Evolutionary conservation across 2,329 filamentous ascomycete genomes (phyloP), one percentile per base, ranked within the genome.

Genomic region (Fusarium sp.): DNA sequence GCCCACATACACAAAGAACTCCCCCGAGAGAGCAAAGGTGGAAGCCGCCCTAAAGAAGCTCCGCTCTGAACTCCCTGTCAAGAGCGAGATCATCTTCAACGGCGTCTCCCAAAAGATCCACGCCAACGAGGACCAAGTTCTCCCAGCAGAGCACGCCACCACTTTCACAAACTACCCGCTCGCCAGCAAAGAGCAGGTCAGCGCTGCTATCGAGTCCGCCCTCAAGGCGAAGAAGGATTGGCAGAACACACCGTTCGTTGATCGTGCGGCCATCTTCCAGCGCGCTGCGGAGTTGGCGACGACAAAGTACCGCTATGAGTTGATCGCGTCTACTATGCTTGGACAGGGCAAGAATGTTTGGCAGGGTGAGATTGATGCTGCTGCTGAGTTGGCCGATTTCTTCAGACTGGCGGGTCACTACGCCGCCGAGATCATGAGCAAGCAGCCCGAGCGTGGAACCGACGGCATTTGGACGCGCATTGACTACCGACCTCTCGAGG

Each of bases 261-360:
- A 98, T 82, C 90, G 95, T 50, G 95, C 95, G 8, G 92, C 95
- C 55, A 88, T 98, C 77, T 98, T 98, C 84, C 88, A 98, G 77
- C 97, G 97, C 85, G 95, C 96, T 2, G 95, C 95, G 11, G 95
- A 98, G 78, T 86, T 98, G 56, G 89, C 98, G 68, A 86, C 92
- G 49, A 92, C 89, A 68, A 98, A 98, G 83, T 98, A 98, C 83
- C 89, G 96, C 77, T 97, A 97, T 82, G 94, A 98, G 57, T 88
- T 98, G 73, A 97, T 98, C 91, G 95, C 96, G 6, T 90, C 94
- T 30, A 98, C 96, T 5, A 97, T 98, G 90, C 85, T 97, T 27
- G 95, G 95, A 56, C 95, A 99, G 83, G 95, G 96, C 76, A 98
- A 98, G 88, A 98, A 98, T 79, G 94, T 93, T 42, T 98, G 94